These are phyloP conservation scores for Venturia asperata DNA, from an alignment of 2,329 filamentous ascomycete genomes.

Conservation along the genomic window DNA sequence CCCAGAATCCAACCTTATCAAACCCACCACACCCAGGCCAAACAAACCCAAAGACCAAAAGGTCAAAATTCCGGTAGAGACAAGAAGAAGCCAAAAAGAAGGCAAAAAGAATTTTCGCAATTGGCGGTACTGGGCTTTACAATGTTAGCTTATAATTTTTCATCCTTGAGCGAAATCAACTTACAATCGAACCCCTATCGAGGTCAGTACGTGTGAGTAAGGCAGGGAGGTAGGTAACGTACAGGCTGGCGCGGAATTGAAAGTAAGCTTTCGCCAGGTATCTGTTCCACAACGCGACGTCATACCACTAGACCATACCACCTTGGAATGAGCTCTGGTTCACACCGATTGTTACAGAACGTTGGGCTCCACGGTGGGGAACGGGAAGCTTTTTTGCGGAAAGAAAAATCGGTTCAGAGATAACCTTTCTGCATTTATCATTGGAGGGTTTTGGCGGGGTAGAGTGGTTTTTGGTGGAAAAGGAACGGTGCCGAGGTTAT, in stretches of 20 bases:
- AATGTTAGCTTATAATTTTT: too few species aligned
- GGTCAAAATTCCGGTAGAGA: not conserved
- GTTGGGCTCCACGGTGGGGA: too few species aligned
- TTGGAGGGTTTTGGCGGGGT: not conserved
- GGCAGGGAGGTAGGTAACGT: not conserved
- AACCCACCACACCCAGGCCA: too few species aligned
- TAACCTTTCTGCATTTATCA: not conserved
- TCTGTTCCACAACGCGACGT: constrained; percentile 13
- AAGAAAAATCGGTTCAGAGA: too few species aligned
- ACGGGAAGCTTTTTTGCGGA: too few species aligned
- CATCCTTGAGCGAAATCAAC: too few species aligned
- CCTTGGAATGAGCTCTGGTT: not conserved
- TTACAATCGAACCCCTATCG: constrained; percentile 6
- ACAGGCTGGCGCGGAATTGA: constrained; percentile 11
- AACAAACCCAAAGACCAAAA: too few species aligned
- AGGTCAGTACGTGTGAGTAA: not conserved
- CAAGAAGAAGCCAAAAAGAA: not conserved
- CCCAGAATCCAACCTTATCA: too few species aligned
- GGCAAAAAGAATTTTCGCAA: not conserved
- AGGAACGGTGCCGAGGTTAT: not conserved
- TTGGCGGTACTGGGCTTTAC: constrained; percentile 11
- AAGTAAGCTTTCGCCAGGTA: not conserved
- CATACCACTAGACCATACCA: constrained; percentile 15
- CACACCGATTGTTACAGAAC: too few species aligned
- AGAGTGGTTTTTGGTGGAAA: not conserved